These are phyloP conservation scores for Bryum argenteum DNA, from an alignment of 225 moss, liverwort and hornwort species.

Conservation along the genomic window DNA sequence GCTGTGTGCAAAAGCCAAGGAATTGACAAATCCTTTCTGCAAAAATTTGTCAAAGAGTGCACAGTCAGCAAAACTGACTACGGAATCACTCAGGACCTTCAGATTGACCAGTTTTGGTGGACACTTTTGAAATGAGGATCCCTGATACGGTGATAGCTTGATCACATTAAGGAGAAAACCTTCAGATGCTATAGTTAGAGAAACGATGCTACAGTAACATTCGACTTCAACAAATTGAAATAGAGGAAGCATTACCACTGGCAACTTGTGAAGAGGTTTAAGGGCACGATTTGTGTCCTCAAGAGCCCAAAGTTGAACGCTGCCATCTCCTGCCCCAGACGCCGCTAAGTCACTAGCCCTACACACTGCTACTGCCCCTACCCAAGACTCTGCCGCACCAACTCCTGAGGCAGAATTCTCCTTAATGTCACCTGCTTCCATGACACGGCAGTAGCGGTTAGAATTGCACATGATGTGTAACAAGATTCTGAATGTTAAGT, in stretches of 20 bases:
- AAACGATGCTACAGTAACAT: not conserved
- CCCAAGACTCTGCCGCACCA: slow-evolving; percentile 82
- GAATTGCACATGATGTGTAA: not conserved
- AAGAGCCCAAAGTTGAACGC: slow-evolving; percentile 86
- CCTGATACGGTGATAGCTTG: not conserved
- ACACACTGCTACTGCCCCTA: slow-evolving; percentile 92
- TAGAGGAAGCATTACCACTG: slow-evolving; percentile 67
- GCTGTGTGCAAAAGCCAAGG: slow-evolving; percentile 80
- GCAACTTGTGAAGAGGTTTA: slow-evolving; percentile 64
- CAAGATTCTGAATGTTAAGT: not conserved
- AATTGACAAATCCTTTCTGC: slow-evolving; percentile 95
- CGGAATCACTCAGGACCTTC: not conserved
- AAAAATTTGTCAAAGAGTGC: slow-evolving; percentile 5
- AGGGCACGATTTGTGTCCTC: slow-evolving; percentile 74
- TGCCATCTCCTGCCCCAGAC: slow-evolving; percentile 97
- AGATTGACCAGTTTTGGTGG: not conserved
- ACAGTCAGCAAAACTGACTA: slow-evolving; percentile 11
- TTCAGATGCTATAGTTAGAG: not conserved
- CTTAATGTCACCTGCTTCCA: slow-evolving; percentile 39
- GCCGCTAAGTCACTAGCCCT: slow-evolving; percentile 87
- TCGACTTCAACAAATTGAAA: not conserved
- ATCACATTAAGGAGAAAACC: not conserved
- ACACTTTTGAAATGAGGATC: not conserved
- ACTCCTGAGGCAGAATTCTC: slow-evolving; percentile 24
- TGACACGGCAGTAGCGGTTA: slow-evolving; percentile 14